Evolutionary conservation across 2,329 filamentous ascomycete species (phyloP).

Genomic region (Pseudocercospora musae): DNA sequence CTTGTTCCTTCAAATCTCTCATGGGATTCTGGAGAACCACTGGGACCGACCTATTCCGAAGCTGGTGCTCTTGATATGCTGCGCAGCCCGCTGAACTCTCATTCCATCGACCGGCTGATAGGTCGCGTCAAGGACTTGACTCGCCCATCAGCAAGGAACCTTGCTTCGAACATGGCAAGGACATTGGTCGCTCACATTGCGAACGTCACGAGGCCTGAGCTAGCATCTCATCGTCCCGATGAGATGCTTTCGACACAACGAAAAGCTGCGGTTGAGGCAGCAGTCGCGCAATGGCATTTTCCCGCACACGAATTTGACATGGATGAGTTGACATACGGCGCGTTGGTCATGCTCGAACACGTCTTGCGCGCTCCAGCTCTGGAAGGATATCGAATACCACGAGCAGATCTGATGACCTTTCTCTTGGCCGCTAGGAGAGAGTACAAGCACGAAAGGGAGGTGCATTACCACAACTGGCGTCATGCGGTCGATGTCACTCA

Average conservation of each 20-base stretch:
- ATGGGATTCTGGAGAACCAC: slow-evolving; percentile 6
- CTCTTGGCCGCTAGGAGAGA: slow-evolving; percentile 83
- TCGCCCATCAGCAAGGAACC: slow-evolving; percentile 25
- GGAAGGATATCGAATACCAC: slow-evolving; percentile 53
- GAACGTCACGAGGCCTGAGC: slow-evolving; percentile 16
- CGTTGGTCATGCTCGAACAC: slow-evolving; percentile 87
- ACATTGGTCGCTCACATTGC: slow-evolving; percentile 31
- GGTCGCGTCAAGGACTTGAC: slow-evolving; percentile 32
- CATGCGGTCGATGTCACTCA: slow-evolving; percentile 96
- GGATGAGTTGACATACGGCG: slow-evolving; percentile 82
- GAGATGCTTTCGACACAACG: slow-evolving; percentile 66
- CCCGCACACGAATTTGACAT: slow-evolving; percentile 85
- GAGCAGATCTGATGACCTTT: slow-evolving; percentile 70
- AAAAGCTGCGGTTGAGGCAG: slow-evolving; percentile 56
- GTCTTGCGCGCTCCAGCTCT: slow-evolving; percentile 78
- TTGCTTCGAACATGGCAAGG: slow-evolving; percentile 33
- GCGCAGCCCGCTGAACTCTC: slow-evolving; percentile 70
- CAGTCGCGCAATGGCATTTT: slow-evolving; percentile 79
- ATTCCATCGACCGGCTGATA: slow-evolving; percentile 39
- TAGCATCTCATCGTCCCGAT: slow-evolving; percentile 46
- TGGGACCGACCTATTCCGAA: slow-evolving; percentile 62
- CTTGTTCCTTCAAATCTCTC: slow-evolving; percentile 17
- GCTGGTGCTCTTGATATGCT: slow-evolving; percentile 84
- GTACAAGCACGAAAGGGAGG: slow-evolving; percentile 67
- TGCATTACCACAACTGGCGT: slow-evolving; percentile 87